phyloP scores from a whole-genome alignment of 169 alveolate genomes.

The Eimeria sp. region DNA sequence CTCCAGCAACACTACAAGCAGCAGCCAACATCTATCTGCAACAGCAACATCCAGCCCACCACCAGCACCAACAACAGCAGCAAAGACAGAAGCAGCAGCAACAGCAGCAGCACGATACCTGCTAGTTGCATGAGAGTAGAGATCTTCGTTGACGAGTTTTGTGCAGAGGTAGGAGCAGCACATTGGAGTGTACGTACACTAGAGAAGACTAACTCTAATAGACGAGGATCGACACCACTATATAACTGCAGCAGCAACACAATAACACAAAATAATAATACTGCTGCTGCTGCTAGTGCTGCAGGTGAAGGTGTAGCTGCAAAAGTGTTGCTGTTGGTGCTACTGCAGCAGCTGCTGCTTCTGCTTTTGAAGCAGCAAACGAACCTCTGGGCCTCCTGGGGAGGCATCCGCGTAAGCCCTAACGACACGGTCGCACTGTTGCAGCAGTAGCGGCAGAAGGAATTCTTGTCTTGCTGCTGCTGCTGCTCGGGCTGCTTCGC shows the following conservation, averaged over 20 bases:
- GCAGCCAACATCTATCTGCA: neutral
- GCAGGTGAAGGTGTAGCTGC: too few relatives aligned
- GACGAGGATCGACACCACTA: conserved; percentile 21
- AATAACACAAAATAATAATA: neutral
- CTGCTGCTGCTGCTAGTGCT: conserved; percentile 12
- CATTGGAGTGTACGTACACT: conserved; percentile 52
- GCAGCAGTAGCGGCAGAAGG: conserved; percentile 38
- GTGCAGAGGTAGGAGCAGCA: conserved; percentile 27
- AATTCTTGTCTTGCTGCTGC: too few relatives aligned
- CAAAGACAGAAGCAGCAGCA: conserved; percentile 41
- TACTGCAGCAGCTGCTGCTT: neutral
- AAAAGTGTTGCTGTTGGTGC: neutral
- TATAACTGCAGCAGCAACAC: conserved; percentile 1
- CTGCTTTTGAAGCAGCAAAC: neutral
- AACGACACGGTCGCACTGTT: conserved; percentile 33
- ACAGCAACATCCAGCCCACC: neutral
- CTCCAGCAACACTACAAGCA: neutral
- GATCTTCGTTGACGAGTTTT: neutral
- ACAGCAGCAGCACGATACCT: conserved; percentile 23
- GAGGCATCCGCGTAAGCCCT: conserved; percentile 36
- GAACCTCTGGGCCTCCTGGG: conserved; percentile 22
- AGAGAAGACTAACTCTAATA: conserved; percentile 8
- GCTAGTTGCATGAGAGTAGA: conserved; percentile 32
- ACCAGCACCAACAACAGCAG: conserved; percentile 22
- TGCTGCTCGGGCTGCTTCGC: too few relatives aligned